Evolutionary conservation across 108 stramenopile genomes (phyloP).

Genomic region (Fistulifera pelliculosa): DNA sequence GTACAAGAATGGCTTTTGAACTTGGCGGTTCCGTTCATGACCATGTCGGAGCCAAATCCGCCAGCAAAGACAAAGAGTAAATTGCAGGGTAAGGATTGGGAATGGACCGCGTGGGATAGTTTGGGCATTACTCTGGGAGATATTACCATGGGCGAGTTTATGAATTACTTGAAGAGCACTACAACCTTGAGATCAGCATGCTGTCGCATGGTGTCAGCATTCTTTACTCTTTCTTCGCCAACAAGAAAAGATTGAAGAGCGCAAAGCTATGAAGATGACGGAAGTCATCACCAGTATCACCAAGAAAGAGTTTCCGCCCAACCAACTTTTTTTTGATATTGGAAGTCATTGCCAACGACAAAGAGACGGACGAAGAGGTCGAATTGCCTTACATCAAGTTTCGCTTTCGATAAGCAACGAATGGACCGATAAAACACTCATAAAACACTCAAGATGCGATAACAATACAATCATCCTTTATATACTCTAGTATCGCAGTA

Average conservation of each 20-base stretch:
- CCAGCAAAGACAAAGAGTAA: slow-evolving; percentile 79
- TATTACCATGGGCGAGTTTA: slow-evolving; percentile 86
- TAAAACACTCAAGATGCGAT: no score
- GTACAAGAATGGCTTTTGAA: slow-evolving; percentile 95
- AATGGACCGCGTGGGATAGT: slow-evolving; percentile 96
- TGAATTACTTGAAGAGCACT: slow-evolving; percentile 84
- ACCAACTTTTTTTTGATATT: slow-evolving; percentile 85
- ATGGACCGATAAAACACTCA: no score
- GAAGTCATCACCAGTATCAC: slow-evolving; percentile 82
- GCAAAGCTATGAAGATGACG: slow-evolving; percentile 90
- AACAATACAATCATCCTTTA: no score
- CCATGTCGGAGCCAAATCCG: slow-evolving; percentile 86
- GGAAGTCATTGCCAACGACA: slow-evolving; percentile 89
- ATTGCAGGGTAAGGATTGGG: slow-evolving; percentile 89
- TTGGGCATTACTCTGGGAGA: slow-evolving; percentile 82
- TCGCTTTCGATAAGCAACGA: slow-evolving; percentile 54
- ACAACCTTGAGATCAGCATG: slow-evolving; percentile 96
- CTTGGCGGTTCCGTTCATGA: slow-evolving; percentile 95
- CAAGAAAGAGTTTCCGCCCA: slow-evolving; percentile 82
- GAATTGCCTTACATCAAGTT: slow-evolving; percentile 88
- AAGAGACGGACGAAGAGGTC: slow-evolving; percentile 89
- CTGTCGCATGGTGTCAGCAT: slow-evolving; percentile 94
- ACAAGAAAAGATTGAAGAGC: slow-evolving; percentile 90
- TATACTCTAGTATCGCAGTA: no score
- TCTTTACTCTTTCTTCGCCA: slow-evolving; percentile 94